phyloP scores from a whole-genome alignment of 2,329 filamentous ascomycete genomes.

The Pseudogymnoascus sp. region DNA sequence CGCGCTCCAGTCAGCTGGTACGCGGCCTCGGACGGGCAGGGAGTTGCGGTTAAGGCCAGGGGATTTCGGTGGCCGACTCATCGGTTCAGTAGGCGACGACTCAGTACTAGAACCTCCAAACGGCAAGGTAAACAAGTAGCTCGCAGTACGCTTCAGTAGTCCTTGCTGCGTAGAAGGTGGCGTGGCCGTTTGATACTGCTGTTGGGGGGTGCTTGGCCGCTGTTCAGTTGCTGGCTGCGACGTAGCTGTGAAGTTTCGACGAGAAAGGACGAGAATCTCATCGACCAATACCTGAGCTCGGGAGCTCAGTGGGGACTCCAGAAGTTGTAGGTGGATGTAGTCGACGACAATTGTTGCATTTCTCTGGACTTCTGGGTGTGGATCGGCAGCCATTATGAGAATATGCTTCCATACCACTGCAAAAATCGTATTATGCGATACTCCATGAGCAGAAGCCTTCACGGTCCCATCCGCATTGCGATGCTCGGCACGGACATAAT shows the following conservation, averaged over 20 bases:
- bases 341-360: conserved; percentile 83
- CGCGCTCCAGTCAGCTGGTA: conserved; percentile 49
- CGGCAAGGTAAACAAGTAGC: conserved; percentile 51
- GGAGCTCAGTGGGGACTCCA: conserved; percentile 68
- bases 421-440: conserved; percentile 84
- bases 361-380: conserved; percentile 84
- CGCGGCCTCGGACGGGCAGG: conserved; percentile 33
- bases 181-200: conserved; percentile 22
- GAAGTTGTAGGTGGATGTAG: conserved; percentile 68
- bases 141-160: conserved; percentile 56
- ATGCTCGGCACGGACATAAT: conserved; percentile 51
- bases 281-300: conserved; percentile 67
- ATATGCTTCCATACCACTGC: conserved; percentile 92
- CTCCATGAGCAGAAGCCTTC: conserved; percentile 48
- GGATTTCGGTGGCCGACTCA: conserved; percentile 22
- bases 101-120: conserved; percentile 34
- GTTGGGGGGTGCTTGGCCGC: conserved; percentile 26
- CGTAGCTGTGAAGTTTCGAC: conserved; percentile 37
- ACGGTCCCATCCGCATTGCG: conserved; percentile 51
- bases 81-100: conserved; percentile 20
- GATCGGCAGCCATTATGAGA: conserved; percentile 83
- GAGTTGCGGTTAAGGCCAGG: conserved; percentile 22
- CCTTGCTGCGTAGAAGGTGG: conserved; percentile 49
- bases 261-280: conserved; percentile 55
- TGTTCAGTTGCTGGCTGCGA: conserved; percentile 19